Evolutionary conservation across 2,329 filamentous ascomycete genomes (phyloP), one percentile per base, ranked within the genome.

Genomic region (Graphilbum ipis-grandicollis): DNA sequence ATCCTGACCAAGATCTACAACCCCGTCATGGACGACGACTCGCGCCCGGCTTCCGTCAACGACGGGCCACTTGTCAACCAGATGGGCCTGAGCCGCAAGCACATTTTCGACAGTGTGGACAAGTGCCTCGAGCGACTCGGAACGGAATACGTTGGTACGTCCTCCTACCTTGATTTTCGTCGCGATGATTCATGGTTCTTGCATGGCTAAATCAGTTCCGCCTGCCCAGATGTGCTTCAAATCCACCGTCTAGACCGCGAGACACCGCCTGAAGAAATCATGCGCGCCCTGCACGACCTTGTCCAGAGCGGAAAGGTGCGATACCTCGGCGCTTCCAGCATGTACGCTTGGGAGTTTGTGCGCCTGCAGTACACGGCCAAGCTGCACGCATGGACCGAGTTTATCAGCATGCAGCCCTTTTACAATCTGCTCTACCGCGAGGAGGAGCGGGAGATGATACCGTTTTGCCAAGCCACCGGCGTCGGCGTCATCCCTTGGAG

Each of bases 81-180:
- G 31, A 36, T 45, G 15, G 40, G 75, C 1, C 56, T 79, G 17
- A 71, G 66, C 12, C 58, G 76, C 22, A 66, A 67, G 44, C 66
- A 71, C 39, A 78, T 80, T 47, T 71, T 79, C 48, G 66, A 73
- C 42, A 66, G 71, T 0, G 75, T 80, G 9, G 63, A 79, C 30
- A 65, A 59, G 21, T 72, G 66, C 35, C 57, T 73, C 10, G 50
- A 58, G 38, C 55, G 71, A 12, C 54, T 76, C 13, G 62, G 60
- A 21, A 68, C 63, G 2, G 48, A 50, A 19, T 44, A 74, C 49
- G 66, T 73, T 36, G n/a, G n/a, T n/a, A n/a, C n/a, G n/a, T n/a
- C n/a, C n/a, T n/a, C n/a, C n/a, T n/a, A n/a, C n/a, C n/a, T n/a
- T n/a, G n/a, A n/a, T n/a, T n/a, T n/a, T n/a, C n/a, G n/a, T n/a